Percentiles rank a stretch among this genome's conserved stretches.
Conservation (phyloP, 116 monocot genomes). For the Trichopus zeylanicus region DNA sequence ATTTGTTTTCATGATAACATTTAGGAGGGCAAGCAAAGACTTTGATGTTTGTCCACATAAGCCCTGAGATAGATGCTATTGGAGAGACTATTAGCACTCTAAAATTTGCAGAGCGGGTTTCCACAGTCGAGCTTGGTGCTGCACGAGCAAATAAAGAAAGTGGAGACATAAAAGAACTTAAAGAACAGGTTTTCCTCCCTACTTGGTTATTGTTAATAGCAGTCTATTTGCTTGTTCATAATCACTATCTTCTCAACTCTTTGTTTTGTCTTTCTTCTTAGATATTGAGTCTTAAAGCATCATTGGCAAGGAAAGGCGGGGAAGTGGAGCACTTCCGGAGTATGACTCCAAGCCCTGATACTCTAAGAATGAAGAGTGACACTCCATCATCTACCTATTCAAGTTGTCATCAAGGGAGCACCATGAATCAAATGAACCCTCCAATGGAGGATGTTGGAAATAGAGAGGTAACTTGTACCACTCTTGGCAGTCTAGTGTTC, state of each 20-base stretch:
- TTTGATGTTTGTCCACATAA: conserved; percentile 98
- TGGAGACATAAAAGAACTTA: conserved; percentile 77
- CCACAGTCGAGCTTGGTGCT: conserved; percentile 94
- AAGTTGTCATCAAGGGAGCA: background rate
- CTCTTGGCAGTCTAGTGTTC: background rate
- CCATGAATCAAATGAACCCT: background rate
- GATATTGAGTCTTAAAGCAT: conserved; percentile 70
- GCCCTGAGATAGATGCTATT: conserved; percentile 82
- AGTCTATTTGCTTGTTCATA: background rate
- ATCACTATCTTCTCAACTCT: background rate
- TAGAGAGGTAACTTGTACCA: conserved; percentile 44
- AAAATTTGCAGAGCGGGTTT: conserved; percentile 96
- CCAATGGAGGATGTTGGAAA: conserved; percentile 82
- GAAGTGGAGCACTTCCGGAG: conserved; percentile 26
- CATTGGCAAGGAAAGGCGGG: conserved; percentile 63
- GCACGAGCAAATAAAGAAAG: conserved; percentile 74
- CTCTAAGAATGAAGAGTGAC: too few species aligned
- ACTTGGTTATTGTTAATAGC: background rate
- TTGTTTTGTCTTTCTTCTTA: conserved; percentile 11
- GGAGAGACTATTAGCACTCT: conserved; percentile 96
- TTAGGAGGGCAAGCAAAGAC: conserved; percentile 98
- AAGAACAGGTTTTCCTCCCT: conserved; percentile 60
- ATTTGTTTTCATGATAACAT: conserved; percentile 18
- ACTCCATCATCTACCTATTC: conserved; percentile 25
- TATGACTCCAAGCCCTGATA: conserved; percentile 19